These are phyloP conservation scores for Aspergillus affinis DNA, from an alignment of 495 filamentous ascomycete genomes.

Conservation along the genomic window DNA sequence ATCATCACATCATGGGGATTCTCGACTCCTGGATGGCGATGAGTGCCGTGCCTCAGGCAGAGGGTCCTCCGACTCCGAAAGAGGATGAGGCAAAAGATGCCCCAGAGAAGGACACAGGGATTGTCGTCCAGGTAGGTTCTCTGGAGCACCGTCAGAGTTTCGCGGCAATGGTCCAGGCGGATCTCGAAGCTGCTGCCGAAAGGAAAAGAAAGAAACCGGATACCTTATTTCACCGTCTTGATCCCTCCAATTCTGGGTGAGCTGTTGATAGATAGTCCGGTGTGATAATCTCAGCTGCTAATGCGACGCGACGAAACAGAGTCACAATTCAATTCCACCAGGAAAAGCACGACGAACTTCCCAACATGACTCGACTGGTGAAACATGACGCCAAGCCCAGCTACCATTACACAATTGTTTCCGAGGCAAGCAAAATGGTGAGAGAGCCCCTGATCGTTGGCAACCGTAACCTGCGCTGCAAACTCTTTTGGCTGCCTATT, in stretches of 20 bases:
- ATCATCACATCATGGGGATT: not conserved
- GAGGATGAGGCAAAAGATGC: not conserved
- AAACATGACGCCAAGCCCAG: conserved; percentile 7
- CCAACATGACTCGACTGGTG: conserved; percentile 8
- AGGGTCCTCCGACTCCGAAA: not conserved
- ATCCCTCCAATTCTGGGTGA: conserved; percentile 17
- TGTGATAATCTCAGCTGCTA: conserved; percentile 1
- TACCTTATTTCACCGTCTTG: conserved; percentile 5
- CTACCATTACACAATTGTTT: conserved; percentile 9
- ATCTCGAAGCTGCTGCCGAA: too few relatives aligned
- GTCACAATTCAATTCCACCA: conserved; percentile 10
- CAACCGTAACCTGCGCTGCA: conserved; percentile 5
- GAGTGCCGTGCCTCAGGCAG: not conserved
- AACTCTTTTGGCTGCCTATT: conserved; percentile 17
- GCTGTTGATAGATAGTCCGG: not conserved
- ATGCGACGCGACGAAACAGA: not conserved
- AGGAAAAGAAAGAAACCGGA: not conserved
- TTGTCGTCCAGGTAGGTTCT: too few relatives aligned
- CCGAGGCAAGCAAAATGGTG: conserved; percentile 10
- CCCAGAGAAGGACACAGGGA: too few relatives aligned
- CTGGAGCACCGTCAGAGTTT: too few relatives aligned
- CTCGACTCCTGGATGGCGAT: not conserved
- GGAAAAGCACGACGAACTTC: conserved; percentile 9
- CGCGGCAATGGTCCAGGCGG: too few relatives aligned
- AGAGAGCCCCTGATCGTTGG: conserved; percentile 6